A percentile compares a stretch with the other conserved stretches of the same genome.
phyloP scores from a whole-genome alignment of 78 protist genomes.

The Protostelium mycophagum region DNA sequence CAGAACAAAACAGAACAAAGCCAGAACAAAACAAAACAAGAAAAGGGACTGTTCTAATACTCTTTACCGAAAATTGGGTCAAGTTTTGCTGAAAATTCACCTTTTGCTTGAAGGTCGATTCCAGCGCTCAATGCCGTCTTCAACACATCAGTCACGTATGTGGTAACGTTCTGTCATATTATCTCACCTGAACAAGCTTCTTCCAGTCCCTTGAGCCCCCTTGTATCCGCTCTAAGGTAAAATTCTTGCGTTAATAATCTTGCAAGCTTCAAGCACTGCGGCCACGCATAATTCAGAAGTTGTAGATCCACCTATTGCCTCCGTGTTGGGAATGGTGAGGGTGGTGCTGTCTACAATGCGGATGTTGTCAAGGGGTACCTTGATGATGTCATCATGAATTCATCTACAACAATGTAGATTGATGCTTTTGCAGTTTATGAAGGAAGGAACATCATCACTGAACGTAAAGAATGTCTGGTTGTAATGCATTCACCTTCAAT shows the following conservation, averaged over 20 bases:
- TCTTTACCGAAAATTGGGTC: no score
- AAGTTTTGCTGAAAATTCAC: no score
- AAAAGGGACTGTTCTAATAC: no score
- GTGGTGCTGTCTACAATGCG: slow-evolving; percentile 82
- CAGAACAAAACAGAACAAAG: no score
- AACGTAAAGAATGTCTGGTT: no score
- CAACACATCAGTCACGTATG: no score
- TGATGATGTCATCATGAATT: no score
- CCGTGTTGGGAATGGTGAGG: slow-evolving; percentile 77
- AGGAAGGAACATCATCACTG: neutral
- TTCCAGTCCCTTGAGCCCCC: neutral
- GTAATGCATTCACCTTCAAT: slow-evolving; percentile 31
- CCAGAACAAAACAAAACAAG: no score
- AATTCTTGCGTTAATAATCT: slow-evolving; percentile 60
- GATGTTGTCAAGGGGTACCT: slow-evolving; percentile 50
- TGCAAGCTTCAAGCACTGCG: slow-evolving; percentile 92
- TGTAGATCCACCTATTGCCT: slow-evolving; percentile 89
- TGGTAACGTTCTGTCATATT: no score
- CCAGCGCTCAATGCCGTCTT: neutral
- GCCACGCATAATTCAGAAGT: slow-evolving; percentile 88
- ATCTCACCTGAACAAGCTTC: no score
- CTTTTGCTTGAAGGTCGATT: neutral
- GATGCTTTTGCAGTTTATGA: no score
- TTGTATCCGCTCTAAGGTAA: slow-evolving; percentile 35
- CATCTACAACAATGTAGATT: no score